Base-by-base conservation (phyloP, 257 asterid genomes). In the Ehretia macrophylla region DNA sequence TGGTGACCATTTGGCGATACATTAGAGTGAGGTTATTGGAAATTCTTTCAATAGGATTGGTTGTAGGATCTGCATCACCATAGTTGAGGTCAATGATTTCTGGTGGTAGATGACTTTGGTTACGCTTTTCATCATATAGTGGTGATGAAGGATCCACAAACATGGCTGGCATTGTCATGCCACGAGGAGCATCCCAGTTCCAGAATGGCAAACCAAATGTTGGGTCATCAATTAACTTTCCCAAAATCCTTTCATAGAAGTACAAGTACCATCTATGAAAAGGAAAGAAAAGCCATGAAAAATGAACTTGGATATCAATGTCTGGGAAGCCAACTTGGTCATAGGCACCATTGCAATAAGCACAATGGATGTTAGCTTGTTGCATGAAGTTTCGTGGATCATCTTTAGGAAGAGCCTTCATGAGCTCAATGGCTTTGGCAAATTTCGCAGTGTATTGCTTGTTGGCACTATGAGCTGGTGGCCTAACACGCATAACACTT, bases 311-410 rank as follows among this genome's bases (percentile, higher is more conserved):
- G 19, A 73, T 17, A 16, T 59, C 58, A 14, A 42, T 1, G 0
- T 53, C 17, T 11, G 59, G 52, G 18, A 21, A 10, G 0, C 64
- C 75, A 11, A 11, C 54, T 27, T 63, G 59, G 0, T 3, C 13
- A 21, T 67, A 67, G 14, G 66, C 66, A 11, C 73, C 73, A 8
- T 67, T 58, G 20, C 73, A 72, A 27, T 72, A 67, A 62, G 77
- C 77, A 18, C 77, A 72, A 45, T 72, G 77, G 8, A 72, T 32
- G 20, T 67, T 67, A 20, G 77, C 77, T 67, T 72, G 77, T 63
- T 67, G 73, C 11, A 6, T 51, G 44, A 72, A 62, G 9, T 51
- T 67, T 8, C 70, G 62, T 0, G 78, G 78, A 8, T 75, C 77
- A 10, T 56, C 65, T 9, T 27, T 56, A 0, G 70, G 70, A 13